phyloP scores from a whole-genome alignment of 192 early-diverging fungal genomes.

The Coemansia sp. region DNA sequence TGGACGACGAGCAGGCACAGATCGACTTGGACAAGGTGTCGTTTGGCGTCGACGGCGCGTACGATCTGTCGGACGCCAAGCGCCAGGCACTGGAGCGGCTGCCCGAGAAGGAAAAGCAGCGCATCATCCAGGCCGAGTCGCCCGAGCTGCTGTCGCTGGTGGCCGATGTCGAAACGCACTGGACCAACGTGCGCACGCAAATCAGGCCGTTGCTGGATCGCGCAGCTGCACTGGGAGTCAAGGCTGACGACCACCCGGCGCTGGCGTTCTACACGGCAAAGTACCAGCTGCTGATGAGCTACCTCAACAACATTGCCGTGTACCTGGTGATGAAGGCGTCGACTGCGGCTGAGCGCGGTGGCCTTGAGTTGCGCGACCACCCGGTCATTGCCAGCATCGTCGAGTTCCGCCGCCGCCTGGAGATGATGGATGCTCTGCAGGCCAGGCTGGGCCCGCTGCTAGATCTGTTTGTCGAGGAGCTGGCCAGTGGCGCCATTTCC shows the following conservation, averaged over 20 bases:
- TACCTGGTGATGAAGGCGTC: constrained; percentile 71
- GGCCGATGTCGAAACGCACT: constrained; percentile 50
- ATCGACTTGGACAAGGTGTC: constrained; percentile 22
- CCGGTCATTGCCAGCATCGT: constrained; percentile 82
- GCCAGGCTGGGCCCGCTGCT: constrained; percentile 55
- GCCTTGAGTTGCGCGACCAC: constrained; percentile 65
- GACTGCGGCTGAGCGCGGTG: constrained; percentile 50
- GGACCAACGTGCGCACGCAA: constrained; percentile 33
- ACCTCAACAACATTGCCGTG: constrained; percentile 87
- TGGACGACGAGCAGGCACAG: constrained; percentile 24
- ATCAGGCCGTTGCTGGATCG: constrained; percentile 26
- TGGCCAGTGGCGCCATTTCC: constrained; percentile 46
- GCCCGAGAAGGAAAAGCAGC: constrained; percentile 59
- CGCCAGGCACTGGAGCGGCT: constrained; percentile 50
- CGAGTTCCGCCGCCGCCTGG: constrained; percentile 67
- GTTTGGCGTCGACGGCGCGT: constrained; percentile 15
- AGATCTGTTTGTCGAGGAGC: constrained; percentile 49
- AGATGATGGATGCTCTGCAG: constrained; percentile 66
- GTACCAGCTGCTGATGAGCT: constrained; percentile 63
- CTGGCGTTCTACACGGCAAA: constrained; percentile 46
- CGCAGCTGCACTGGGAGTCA: constrained; percentile 23
- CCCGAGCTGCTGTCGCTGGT: constrained; percentile 70
- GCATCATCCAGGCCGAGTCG: constrained; percentile 67
- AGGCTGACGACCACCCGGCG: constrained; percentile 40
- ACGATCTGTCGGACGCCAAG: constrained; percentile 38